Conservation (phyloP, 2,329 filamentous ascomycete genomes). For the Dendryphion nanum region DNA sequence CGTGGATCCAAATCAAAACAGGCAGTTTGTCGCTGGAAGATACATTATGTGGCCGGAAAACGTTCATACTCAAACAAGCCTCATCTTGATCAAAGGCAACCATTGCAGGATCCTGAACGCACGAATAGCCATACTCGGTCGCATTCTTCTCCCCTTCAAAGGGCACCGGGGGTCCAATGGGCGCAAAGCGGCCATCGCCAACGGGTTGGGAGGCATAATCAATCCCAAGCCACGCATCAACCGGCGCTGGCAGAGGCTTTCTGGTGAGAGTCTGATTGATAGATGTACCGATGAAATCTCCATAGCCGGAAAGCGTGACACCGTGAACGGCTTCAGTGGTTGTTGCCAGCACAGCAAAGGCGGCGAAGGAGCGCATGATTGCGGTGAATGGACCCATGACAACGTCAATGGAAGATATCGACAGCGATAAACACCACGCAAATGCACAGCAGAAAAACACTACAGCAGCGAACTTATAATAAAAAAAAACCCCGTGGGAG, state of each 20-base stretch:
- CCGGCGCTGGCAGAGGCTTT: slow-evolving; percentile 27
- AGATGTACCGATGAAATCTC: slow-evolving; percentile 41
- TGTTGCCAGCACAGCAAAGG: no score
- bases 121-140: slow-evolving; percentile 42
- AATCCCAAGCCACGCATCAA: slow-evolving; percentile 52
- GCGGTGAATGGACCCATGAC: no score
- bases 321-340: no score
- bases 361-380: no score
- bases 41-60: slow-evolving; percentile 27
- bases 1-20: slow-evolving; percentile 30
- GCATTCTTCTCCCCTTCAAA: slow-evolving; percentile 44
- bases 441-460: no score
- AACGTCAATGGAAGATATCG: no score
- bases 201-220: slow-evolving; percentile 46
- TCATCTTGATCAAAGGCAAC: slow-evolving; percentile 28
- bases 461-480: no score
- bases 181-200: slow-evolving; percentile 42
- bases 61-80: slow-evolving; percentile 33
- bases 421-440: no score
- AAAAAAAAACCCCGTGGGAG: no score
- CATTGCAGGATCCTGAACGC: slow-evolving; percentile 44
- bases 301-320: no score
- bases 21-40: slow-evolving; percentile 28
- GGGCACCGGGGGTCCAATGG: slow-evolving; percentile 40
- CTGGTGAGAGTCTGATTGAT: slow-evolving; percentile 36